Evolutionary conservation across 805 yeast species (phyloP), one percentile per base, ranked within the genome.

Genomic region (Metschnikowia anglica): DNA sequence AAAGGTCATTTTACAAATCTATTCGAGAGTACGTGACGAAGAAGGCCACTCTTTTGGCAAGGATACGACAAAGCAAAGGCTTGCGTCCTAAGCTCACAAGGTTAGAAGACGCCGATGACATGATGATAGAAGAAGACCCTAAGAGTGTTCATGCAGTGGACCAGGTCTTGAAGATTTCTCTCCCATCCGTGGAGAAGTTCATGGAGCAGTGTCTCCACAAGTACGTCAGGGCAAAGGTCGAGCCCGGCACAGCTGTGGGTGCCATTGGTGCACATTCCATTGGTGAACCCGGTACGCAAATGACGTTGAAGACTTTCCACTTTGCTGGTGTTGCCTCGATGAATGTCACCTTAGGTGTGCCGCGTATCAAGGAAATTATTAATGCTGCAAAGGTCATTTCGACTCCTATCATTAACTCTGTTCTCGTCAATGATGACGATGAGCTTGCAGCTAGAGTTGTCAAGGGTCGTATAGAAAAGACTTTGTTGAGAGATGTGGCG

Each of bases 191-290:
- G 13, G 64, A 63, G 12, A 77, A 73, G 51, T 93, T 93, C 65
- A 69, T 93, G 58, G 74, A 77, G 36, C 78, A 85, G 54, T 86
- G 97, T 53, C 73, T 91, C 46, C 70, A 72, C 53, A 93, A 93
- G 66, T 93, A 93, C 59, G 80, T 80, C 41, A 76, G 84, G 53
- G 97, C 99, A 6, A 83, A 83, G 66, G 97, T 93, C 13, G 99
- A 93, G 64, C 99, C 99, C 1, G 99, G 98, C 49, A 93, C 99
- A 3, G 99, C 99, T 2, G 98, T 93, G 42, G 99, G 99, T 53
- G 98, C 99, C 19, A 90, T 93, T 68, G 99, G 98, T 54, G 99
- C 99, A 0, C 99, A 93, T 72, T 88, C 96, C 27, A 90, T 90
- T 69, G 97, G 97, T 73, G 97, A 90, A 64, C 97, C 97, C 39